Percentiles rank a stretch among this genome's conserved stretches.
These are phyloP conservation scores for Cryptomeria japonica DNA, from an alignment of 75 land plant species.

Conservation along the genomic window DNA sequence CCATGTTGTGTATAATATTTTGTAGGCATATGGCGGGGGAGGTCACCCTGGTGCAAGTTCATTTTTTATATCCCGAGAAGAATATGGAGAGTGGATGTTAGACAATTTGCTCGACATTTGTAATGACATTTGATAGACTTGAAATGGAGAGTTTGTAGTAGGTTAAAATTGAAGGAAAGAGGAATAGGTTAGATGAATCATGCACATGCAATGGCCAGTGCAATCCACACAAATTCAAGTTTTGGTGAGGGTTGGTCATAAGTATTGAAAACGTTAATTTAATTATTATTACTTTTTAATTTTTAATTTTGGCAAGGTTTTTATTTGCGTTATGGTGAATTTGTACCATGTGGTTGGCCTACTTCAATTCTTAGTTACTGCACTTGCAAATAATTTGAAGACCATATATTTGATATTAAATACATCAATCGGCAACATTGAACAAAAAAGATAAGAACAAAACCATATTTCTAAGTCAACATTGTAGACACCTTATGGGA, in stretches of 20 bases:
- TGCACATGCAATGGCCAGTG: neutral
- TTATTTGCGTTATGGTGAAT: too few species aligned
- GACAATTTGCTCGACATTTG: neutral
- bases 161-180: neutral
- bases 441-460: neutral
- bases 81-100: slow-evolving; percentile 46
- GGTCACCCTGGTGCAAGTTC: slow-evolving; percentile 54
- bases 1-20: neutral
- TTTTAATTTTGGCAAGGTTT: neutral
- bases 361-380: too few species aligned
- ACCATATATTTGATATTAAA: too few species aligned
- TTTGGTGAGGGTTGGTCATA: neutral
- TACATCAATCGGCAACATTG: neutral
- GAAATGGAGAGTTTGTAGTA: neutral
- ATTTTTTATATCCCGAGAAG: slow-evolving; percentile 64
- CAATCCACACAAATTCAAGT: neutral
- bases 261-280: neutral
- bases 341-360: too few species aligned
- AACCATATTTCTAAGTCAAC: neutral
- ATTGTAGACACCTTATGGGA: neutral
- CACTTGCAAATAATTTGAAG: neutral
- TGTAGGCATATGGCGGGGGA: slow-evolving; percentile 72
- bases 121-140: neutral
- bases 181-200: neutral
- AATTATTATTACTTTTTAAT: neutral